These are phyloP conservation scores for Clarireedia homoeocarpa DNA, from an alignment of 2,329 filamentous ascomycete species.

Conservation along the genomic window DNA sequence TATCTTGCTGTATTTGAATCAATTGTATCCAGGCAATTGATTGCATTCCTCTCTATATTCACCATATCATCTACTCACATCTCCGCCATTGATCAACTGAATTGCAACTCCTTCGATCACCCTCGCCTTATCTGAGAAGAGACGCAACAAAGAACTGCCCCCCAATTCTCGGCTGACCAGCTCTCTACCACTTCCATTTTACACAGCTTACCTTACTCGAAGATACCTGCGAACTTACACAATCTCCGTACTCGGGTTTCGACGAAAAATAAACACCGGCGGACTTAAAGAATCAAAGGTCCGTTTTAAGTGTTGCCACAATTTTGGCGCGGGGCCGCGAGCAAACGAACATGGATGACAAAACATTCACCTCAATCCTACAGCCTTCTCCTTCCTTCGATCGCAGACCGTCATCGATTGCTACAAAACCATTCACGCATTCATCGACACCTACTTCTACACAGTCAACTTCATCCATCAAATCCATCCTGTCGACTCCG, in stretches of 20 bases:
- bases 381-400: slow-evolving; percentile 26
- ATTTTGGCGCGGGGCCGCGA: slow-evolving; percentile 5
- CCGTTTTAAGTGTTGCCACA: slow-evolving; percentile 1
- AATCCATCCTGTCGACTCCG: slow-evolving; percentile 18
- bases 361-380: slow-evolving; percentile 18
- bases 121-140: slow-evolving; percentile 21
- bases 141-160: slow-evolving; percentile 23
- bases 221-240: slow-evolving; percentile 7
- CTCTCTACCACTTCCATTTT: slow-evolving; percentile 8
- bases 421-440: slow-evolving; percentile 16
- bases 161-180: slow-evolving; percentile 22
- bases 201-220: slow-evolving; percentile 7
- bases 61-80: slow-evolving; percentile 9
- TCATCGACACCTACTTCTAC: slow-evolving; percentile 11
- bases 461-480: slow-evolving; percentile 7
- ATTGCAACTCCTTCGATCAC: slow-evolving; percentile 1
- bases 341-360: slow-evolving; percentile 13
- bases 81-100: slow-evolving; percentile 7
- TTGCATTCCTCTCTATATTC: slow-evolving; percentile 16
- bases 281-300: slow-evolving; percentile 5
- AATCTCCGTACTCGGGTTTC: not conserved
- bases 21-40: slow-evolving; percentile 6
- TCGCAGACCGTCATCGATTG: slow-evolving; percentile 16
- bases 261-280: not conserved
- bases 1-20: not conserved